phyloP scores from a whole-genome alignment of 352 stramenopile genomes.

The Pythium grandisporangium region DNA sequence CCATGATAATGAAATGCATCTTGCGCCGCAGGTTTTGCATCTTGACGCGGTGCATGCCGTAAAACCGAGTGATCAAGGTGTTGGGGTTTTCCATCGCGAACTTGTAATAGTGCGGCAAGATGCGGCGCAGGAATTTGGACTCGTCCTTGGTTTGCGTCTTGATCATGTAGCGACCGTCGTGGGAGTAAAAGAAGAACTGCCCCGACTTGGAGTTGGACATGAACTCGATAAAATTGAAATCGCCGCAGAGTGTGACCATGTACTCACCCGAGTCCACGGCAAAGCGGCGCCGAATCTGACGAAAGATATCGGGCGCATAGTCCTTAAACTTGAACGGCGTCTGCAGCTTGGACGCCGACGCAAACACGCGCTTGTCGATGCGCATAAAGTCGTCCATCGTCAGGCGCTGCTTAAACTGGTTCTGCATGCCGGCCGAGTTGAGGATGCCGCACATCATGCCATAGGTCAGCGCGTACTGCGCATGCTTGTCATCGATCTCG shows the following conservation, averaged over 20 bases:
- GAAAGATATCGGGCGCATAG: conserved; percentile 86
- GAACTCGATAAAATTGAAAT: conserved; percentile 98
- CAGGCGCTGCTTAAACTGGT: conserved; percentile 69
- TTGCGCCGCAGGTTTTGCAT: conserved; percentile 92
- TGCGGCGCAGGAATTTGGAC: conserved; percentile 96
- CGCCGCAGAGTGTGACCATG: conserved; percentile 88
- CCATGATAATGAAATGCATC: conserved; percentile 95
- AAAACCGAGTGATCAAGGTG: conserved; percentile 96
- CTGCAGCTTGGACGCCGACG: conserved; percentile 63
- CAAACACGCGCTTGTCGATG: conserved; percentile 70
- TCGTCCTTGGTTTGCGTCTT: conserved; percentile 99
- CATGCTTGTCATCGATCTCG: conserved; percentile 84
- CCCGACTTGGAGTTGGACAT: conserved; percentile 98
- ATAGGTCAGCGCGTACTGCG: conserved; percentile 97
- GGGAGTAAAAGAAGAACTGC: conserved; percentile 99
- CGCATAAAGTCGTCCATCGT: conserved; percentile 90
- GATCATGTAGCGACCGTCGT: conserved; percentile 97
- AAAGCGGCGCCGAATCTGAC: conserved; percentile 69
- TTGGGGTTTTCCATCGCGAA: conserved; percentile 96
- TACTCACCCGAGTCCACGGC: conserved; percentile 78
- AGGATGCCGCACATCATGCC: conserved; percentile 98
- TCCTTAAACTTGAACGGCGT: conserved; percentile 90
- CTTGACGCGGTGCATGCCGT: conserved; percentile 98
- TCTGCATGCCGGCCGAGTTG: conserved; percentile 87
- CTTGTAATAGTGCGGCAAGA: conserved; percentile 97